These are phyloP conservation scores for Evansstolkia leycettana DNA, from an alignment of 495 filamentous ascomycete species.

Conservation along the genomic window DNA sequence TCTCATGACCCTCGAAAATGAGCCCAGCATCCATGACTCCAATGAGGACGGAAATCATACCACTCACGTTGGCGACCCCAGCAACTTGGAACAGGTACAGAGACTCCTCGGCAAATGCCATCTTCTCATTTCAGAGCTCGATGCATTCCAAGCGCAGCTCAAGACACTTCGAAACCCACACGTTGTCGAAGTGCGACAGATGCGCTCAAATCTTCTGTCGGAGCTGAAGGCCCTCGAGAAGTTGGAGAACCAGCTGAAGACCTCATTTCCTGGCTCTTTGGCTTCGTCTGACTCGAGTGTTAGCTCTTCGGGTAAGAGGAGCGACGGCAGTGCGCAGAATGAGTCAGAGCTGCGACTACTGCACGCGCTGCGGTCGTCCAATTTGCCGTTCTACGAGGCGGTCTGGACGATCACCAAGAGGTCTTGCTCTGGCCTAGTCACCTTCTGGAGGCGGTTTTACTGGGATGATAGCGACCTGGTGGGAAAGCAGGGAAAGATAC, in stretches of 20 bases:
- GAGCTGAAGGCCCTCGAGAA: slow-evolving; percentile 40
- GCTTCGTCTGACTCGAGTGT: too few species aligned
- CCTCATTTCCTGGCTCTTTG: not conserved
- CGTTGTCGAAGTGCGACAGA: slow-evolving; percentile 38
- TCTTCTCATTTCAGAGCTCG: slow-evolving; percentile 32
- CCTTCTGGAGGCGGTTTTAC: slow-evolving; percentile 42
- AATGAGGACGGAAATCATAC: not conserved
- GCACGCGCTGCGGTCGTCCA: slow-evolving; percentile 43
- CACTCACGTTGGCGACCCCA: not conserved
- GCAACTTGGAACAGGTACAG: slow-evolving; percentile 7
- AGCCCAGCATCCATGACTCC: not conserved
- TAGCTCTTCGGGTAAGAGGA: slow-evolving; percentile 1
- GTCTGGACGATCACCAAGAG: slow-evolving; percentile 41
- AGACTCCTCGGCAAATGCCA: slow-evolving; percentile 29
- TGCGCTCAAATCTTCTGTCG: slow-evolving; percentile 33
- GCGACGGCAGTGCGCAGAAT: slow-evolving; percentile 4
- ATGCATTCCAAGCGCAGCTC: slow-evolving; percentile 32
- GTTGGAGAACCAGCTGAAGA: slow-evolving; percentile 19
- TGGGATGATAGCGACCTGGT: slow-evolving; percentile 24
- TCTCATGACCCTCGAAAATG: slow-evolving; percentile 1
- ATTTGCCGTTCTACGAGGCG: slow-evolving; percentile 43
- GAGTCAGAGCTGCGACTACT: slow-evolving; percentile 15
- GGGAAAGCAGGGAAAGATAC: slow-evolving; percentile 15
- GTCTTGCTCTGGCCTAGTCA: slow-evolving; percentile 34
- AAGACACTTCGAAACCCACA: slow-evolving; percentile 34